Conservation (phyloP, 805 yeast genomes). For the Candida quercuum region DNA sequence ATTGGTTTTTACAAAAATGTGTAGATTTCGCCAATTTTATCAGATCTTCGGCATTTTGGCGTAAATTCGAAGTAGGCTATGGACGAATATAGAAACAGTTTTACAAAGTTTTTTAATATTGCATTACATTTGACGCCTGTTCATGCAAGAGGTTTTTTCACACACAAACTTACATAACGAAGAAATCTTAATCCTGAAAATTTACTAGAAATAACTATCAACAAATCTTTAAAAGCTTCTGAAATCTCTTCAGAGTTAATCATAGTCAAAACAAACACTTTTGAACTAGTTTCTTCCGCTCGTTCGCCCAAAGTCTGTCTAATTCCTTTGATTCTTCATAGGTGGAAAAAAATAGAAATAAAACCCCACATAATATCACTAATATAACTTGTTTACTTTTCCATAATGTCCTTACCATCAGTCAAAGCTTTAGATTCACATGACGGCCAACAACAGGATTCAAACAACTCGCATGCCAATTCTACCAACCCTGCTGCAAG, state of each 20-base stretch:
- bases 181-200: not conserved
- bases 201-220: not conserved
- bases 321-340: no score
- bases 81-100: no score
- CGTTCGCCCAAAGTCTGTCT: no score
- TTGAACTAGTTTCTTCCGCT: not conserved
- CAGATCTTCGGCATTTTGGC: no score
- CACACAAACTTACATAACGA: not conserved
- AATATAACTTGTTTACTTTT: not conserved
- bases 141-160: not conserved
- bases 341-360: no score
- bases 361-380: no score
- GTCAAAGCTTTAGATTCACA: not conserved
- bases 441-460: not conserved
- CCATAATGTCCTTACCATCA: not conserved
- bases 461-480: constrained; percentile 1
- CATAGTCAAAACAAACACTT: not conserved
- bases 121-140: no score
- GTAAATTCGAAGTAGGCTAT: no score
- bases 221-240: not conserved
- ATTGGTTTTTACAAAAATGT: no score
- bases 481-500: constrained; percentile 22
- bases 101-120: no score
- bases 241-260: not conserved
- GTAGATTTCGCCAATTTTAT: no score